Evolutionary conservation across 2,329 filamentous ascomycete species (phyloP), one percentile per base, ranked within the genome.

Genomic region (Periglandula ipomoeae): DNA sequence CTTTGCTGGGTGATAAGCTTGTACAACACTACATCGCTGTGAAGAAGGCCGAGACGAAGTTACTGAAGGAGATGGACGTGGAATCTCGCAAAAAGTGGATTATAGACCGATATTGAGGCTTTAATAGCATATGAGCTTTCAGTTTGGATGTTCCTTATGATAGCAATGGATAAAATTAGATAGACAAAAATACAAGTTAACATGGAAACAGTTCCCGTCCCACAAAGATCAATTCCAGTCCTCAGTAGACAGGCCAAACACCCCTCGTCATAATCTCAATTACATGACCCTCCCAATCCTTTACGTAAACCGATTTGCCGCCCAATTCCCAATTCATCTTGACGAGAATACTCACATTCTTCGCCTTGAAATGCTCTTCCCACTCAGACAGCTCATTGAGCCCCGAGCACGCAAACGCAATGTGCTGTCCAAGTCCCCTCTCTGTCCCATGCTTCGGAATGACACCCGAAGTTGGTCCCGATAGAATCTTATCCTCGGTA

Each of bases 81-180:
- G 62, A 66, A 3, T 65, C 75, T 51, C 70, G 73, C 45, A 70
- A 72, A 54, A 62, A 68, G 13, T 88, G 82, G 78, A 63, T 87
- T 48, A 73, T 86, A 53, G 81, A 85, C 59, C 68, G 83, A 53
- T 88, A 87, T 37, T 66, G 48, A 60, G 17, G 9, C 6, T 15
- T 20, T n/a, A n/a, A n/a, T n/a, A n/a, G n/a, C n/a, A n/a, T n/a
- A n/a, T n/a, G n/a, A n/a, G n/a, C n/a, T n/a, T n/a, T n/a, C n/a
- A n/a, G n/a, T n/a, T n/a, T n/a, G n/a, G n/a, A n/a, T n/a, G n/a
- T n/a, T n/a, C n/a, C n/a, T n/a, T n/a, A n/a, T n/a, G n/a, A n/a
- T n/a, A n/a, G n/a, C n/a, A n/a, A n/a, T n/a, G n/a, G n/a, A n/a
- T n/a, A n/a, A n/a, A n/a, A n/a, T n/a, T n/a, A n/a, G n/a, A n/a